A percentile compares a stretch with the other conserved stretches of the same genome.
phyloP scores from a whole-genome alignment of 164 flowering plant species.

The Tinospora cordifolia region DNA sequence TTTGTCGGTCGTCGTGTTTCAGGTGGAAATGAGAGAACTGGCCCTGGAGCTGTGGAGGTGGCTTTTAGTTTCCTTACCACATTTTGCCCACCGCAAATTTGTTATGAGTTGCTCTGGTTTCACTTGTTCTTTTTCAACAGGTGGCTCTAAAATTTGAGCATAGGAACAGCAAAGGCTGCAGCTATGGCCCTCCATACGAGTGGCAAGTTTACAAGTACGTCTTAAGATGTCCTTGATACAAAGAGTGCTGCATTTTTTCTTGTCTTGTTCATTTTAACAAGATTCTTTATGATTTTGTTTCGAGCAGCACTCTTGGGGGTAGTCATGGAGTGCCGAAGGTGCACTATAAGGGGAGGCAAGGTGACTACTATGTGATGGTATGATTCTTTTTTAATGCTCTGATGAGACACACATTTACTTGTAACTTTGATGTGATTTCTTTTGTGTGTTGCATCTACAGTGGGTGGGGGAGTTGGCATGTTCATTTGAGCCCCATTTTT shows the following conservation, averaged over 20 bases:
- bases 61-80: background rate
- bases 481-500: no score
- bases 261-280: background rate
- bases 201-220: slow-evolving; percentile 93
- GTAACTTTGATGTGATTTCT: background rate
- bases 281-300: background rate
- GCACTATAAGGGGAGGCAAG: slow-evolving; percentile 81
- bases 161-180: slow-evolving; percentile 87
- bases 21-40: slow-evolving; percentile 63
- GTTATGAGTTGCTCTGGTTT: background rate
- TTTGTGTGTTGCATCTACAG: background rate
- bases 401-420: background rate
- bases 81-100: background rate
- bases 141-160: slow-evolving; percentile 91
- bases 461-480: no score
- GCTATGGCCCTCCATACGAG: slow-evolving; percentile 86
- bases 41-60: slow-evolving; percentile 69
- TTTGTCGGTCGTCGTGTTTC: slow-evolving; percentile 86
- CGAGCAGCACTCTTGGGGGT: slow-evolving; percentile 64
- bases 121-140: slow-evolving; percentile 26
- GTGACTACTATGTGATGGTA: slow-evolving; percentile 90
- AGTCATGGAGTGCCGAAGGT: slow-evolving; percentile 86
- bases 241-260: background rate
- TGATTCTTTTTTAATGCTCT: slow-evolving; percentile 1
- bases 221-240: background rate